Evolutionary conservation across 2,329 filamentous ascomycete species (phyloP).

Genomic region (Venturia nashicola): DNA sequence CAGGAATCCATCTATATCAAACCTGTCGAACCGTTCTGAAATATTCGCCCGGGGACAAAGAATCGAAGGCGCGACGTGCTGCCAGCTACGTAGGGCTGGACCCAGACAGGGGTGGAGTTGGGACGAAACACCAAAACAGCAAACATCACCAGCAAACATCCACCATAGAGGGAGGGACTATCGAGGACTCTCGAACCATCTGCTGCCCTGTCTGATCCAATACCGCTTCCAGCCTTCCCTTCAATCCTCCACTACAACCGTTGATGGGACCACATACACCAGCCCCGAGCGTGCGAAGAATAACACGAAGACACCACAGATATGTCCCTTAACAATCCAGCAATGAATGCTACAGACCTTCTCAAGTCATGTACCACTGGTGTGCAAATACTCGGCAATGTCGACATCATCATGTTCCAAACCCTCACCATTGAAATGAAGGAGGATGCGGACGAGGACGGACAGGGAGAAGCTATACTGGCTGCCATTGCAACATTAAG

Average conservation of each 20-base stretch:
- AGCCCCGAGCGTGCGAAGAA: conserved; percentile 7
- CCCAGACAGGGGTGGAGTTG: background rate
- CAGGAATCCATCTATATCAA: too few species aligned
- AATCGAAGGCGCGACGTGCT: too few species aligned
- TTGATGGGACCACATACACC: conserved; percentile 11
- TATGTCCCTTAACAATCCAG: conserved; percentile 11
- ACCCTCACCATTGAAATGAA: background rate
- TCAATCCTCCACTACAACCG: background rate
- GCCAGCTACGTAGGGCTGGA: background rate
- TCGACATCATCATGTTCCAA: background rate
- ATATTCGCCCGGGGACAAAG: too few species aligned
- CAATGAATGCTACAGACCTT: conserved; percentile 19
- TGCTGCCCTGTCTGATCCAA: background rate
- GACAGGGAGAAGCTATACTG: background rate
- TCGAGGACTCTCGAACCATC: too few species aligned
- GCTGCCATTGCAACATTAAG: background rate
- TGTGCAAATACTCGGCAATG: conserved; percentile 16
- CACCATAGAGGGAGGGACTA: too few species aligned
- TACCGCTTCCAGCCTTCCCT: background rate
- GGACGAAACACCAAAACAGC: background rate
- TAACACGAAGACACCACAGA: conserved; percentile 7
- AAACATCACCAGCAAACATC: background rate
- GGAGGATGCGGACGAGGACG: background rate
- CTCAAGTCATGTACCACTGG: conserved; percentile 22
- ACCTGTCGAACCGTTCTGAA: too few species aligned